Conservation (phyloP, 805 yeast genomes). For the Hanseniaspora clermontiae region DNA sequence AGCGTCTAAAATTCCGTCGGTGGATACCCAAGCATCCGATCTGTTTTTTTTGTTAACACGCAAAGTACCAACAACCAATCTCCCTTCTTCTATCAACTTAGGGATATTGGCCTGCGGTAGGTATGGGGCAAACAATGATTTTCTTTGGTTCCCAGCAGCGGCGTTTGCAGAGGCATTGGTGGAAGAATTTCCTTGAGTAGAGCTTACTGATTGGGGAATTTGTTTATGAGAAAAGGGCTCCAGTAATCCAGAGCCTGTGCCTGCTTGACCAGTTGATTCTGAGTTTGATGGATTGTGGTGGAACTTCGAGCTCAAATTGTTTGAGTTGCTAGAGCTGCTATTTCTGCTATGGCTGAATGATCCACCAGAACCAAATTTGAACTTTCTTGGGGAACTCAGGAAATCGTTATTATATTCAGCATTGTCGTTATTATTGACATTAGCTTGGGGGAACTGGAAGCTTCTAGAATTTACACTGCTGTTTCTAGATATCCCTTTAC, state of each 20-base stretch:
- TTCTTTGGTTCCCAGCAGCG: constrained; percentile 38
- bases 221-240: constrained; percentile 46
- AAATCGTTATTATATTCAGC: constrained; percentile 8
- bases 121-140: constrained; percentile 89
- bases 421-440: background rate
- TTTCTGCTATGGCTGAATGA: constrained; percentile 42
- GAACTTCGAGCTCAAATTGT: constrained; percentile 15
- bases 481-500: constrained; percentile 9
- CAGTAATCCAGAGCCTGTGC: constrained; percentile 18
- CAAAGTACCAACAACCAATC: constrained; percentile 80
- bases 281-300: constrained; percentile 7
- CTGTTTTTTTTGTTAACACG: constrained; percentile 93
- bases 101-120: constrained; percentile 89
- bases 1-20: constrained; percentile 90
- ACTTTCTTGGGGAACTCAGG: constrained; percentile 14
- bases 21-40: constrained; percentile 96
- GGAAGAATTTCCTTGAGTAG: constrained; percentile 26
- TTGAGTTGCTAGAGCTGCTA: constrained; percentile 28
- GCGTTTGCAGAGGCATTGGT: background rate
- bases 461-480: constrained; percentile 8
- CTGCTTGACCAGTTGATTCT: constrained; percentile 29
- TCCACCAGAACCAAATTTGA: constrained; percentile 38
- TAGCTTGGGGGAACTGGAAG: constrained; percentile 3
- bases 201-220: constrained; percentile 64
- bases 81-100: constrained; percentile 75